These are phyloP conservation scores for Solanum ahanhuiri DNA, from an alignment of 257 asterid species.

Conservation along the genomic window DNA sequence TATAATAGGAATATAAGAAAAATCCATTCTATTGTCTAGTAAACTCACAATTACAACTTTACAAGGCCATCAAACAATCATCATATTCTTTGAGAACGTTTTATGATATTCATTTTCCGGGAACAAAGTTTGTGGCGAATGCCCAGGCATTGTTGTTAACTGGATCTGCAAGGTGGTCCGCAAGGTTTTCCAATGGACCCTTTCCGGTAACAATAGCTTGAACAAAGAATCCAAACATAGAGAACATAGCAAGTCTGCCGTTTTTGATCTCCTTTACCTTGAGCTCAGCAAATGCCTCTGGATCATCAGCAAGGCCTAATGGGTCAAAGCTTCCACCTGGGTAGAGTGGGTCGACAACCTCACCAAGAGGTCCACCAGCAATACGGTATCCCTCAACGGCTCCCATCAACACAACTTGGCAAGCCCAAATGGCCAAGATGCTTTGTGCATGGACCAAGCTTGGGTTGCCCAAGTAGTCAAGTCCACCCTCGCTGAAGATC, in stretches of 20 bases:
- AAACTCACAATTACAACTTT: not conserved
- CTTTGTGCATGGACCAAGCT: too few species aligned
- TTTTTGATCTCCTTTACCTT: not conserved
- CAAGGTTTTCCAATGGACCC: slow-evolving; percentile 55
- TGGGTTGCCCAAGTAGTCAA: too few species aligned
- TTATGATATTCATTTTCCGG: not conserved
- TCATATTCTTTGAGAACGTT: not conserved
- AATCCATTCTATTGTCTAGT: not conserved
- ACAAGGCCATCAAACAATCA: not conserved
- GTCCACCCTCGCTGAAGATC: too few species aligned
- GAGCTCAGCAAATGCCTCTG: not conserved
- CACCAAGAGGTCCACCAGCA: not conserved
- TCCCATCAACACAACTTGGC: not conserved
- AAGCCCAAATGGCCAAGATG: not conserved
- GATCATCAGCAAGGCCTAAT: not conserved
- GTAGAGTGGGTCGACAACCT: not conserved
- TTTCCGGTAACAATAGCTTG: slow-evolving; percentile 56
- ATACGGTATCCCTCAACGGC: not conserved
- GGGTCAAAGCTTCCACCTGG: not conserved
- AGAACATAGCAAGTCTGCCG: not conserved
- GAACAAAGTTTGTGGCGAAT: not conserved
- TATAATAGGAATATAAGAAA: not conserved
- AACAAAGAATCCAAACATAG: too few species aligned
- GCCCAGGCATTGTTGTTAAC: slow-evolving; percentile 10
- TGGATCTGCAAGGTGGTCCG: slow-evolving; percentile 51